These are phyloP conservation scores for Monilinia polystroma DNA, from an alignment of 2,329 filamentous ascomycete genomes.

Conservation along the genomic window DNA sequence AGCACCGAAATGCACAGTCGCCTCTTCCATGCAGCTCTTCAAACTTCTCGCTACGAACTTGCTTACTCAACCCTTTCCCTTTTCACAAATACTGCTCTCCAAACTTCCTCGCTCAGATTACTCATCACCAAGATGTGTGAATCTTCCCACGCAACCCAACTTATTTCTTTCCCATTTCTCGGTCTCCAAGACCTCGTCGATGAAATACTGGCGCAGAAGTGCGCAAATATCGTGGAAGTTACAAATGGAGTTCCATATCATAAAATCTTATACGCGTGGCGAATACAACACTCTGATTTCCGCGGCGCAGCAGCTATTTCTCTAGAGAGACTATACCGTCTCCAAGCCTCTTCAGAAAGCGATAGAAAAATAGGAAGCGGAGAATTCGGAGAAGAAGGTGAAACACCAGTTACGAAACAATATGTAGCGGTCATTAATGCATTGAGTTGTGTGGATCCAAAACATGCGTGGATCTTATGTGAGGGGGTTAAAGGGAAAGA, in stretches of 20 bases:
- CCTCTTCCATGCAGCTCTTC: constrained; percentile 78
- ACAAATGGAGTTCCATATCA: constrained; percentile 70
- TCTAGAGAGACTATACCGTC: constrained; percentile 62
- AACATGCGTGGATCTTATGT: constrained; percentile 78
- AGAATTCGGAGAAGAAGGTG: constrained; percentile 55
- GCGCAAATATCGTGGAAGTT: constrained; percentile 66
- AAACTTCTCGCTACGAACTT: constrained; percentile 75
- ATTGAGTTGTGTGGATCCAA: constrained; percentile 77
- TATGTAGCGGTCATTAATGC: constrained; percentile 93
- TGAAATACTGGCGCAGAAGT: constrained; percentile 69
- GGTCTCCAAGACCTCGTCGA: constrained; percentile 78
- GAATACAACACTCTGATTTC: constrained; percentile 82
- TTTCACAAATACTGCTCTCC: constrained; percentile 70
- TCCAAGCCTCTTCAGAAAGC: constrained; percentile 58
- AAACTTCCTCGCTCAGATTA: constrained; percentile 67
- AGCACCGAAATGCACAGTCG: constrained; percentile 75
- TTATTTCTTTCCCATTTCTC: constrained; percentile 76
- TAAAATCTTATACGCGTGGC: constrained; percentile 88
- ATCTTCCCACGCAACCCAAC: constrained; percentile 60
- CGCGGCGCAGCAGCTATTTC: constrained; percentile 70
- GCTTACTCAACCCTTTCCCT: constrained; percentile 77
- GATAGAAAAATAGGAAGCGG: constrained; percentile 54
- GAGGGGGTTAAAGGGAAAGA: constrained; percentile 44
- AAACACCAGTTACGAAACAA: constrained; percentile 67
- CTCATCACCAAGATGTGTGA: constrained; percentile 71